Evolutionary conservation across 805 yeast genomes (phyloP), one percentile per base, ranked within the genome.

Genomic region (Geotrichum ghanense): DNA sequence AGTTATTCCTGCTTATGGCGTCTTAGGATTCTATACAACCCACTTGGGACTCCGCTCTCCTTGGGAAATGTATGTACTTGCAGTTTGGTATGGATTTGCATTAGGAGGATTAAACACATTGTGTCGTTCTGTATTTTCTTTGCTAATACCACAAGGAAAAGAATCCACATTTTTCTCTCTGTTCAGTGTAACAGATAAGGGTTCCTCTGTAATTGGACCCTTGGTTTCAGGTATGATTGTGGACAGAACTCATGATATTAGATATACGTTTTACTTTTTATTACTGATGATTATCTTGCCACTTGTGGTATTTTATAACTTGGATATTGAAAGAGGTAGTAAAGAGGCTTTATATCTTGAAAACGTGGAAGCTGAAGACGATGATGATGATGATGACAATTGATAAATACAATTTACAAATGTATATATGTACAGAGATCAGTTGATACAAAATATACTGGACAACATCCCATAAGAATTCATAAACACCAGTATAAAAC

Each of bases 151-250:
- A 17, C 70, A 66, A 42, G 92, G 92, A 3, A 78, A 75, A 54
- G 94, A 84, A 57, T 76, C 82, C 2, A 76, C 81, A 4, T 83
- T 83, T 57, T 83, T 84, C 63, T 81, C 90, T 12, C 65, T 83
- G 40, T 84, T 79, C 61, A 75, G 84, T 37, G 78, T 83, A 35
- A 84, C 94, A 1, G 92, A 83, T 61, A 83, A 84, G 57, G 90
- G 92, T 2, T 79, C 86, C 3, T 78, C 86, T 0, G 75, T 83
- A 3, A 52, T 83, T 23, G 92, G 94, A 0, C 92, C 94, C 0
- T 63, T 79, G 3, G 54, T 83, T 19, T 76, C 83, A n/a, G 92
- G 88, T 0, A 48, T 83, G 50, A 73, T 84, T 44, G 79, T 84
- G 3, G 88, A 84, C 62, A 65, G 65, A 48, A 81, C 87, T 0